These are phyloP conservation scores for Hypsizygus marmoreus DNA, from an alignment of 768 basidiomycete species.

Conservation along the genomic window DNA sequence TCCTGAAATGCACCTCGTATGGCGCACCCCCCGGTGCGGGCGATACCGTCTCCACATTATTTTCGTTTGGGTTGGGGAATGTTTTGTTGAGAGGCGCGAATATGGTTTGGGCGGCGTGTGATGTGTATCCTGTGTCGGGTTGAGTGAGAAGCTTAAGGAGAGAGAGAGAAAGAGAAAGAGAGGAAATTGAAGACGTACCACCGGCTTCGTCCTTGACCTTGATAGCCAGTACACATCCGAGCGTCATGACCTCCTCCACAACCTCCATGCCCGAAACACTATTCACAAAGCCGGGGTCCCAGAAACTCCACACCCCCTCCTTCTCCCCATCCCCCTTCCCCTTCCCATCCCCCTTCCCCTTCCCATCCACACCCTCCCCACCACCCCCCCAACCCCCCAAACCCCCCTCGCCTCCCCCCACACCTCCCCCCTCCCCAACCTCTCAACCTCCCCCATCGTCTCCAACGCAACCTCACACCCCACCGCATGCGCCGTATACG, in stretches of 20 bases:
- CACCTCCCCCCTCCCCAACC: constrained; percentile 42
- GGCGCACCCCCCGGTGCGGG: constrained; percentile 53
- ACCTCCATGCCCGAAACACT: constrained; percentile 54
- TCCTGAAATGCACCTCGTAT: constrained; percentile 81
- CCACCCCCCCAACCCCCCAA: constrained; percentile 46
- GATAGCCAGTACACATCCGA: constrained; percentile 85
- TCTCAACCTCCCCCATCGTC: constrained; percentile 68
- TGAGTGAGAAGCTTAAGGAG: background rate
- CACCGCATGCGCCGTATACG: constrained; percentile 92
- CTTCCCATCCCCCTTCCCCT: constrained; percentile 48
- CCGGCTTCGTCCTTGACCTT: constrained; percentile 59
- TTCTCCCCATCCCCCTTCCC: constrained; percentile 7
- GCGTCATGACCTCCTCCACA: constrained; percentile 80
- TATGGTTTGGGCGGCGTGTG: constrained; percentile 63
- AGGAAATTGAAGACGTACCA: too few relatives aligned
- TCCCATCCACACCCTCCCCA: constrained; percentile 36
- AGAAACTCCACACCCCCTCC: constrained; percentile 77
- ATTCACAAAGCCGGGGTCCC: constrained; percentile 74
- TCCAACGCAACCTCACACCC: constrained; percentile 91
- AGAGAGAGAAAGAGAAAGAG: too few relatives aligned
- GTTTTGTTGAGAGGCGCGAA: constrained; percentile 51
- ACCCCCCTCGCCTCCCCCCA: constrained; percentile 62
- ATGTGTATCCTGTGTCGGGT: constrained; percentile 48
- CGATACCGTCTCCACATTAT: constrained; percentile 23
- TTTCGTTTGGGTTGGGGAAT: constrained; percentile 18